Conservation (phyloP, 345 rosid genomes). For the Viola odorata region DNA sequence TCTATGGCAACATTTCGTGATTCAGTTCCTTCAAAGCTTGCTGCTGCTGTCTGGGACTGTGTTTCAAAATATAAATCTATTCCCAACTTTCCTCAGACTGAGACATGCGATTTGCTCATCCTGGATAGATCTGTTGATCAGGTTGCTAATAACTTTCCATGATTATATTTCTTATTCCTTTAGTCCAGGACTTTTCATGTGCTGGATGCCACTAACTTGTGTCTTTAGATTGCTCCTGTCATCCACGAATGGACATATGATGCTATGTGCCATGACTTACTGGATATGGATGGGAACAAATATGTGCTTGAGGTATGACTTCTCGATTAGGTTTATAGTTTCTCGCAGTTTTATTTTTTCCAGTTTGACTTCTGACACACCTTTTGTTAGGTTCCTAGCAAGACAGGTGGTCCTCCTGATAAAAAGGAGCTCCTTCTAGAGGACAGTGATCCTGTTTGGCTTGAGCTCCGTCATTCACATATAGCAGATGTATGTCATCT, state of each 20-base stretch:
- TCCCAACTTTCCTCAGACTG: slow-evolving; percentile 81
- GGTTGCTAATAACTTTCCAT: slow-evolving; percentile 38
- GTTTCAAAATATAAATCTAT: slow-evolving; percentile 60
- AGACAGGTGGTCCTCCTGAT: slow-evolving; percentile 62
- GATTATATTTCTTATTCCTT: slow-evolving; percentile 2
- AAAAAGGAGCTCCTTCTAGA: slow-evolving; percentile 78
- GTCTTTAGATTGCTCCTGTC: slow-evolving; percentile 78
- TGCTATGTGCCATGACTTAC: slow-evolving; percentile 96
- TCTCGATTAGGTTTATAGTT: slow-evolving; percentile 4
- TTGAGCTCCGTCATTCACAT: slow-evolving; percentile 87
- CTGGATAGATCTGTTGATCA: slow-evolving; percentile 90
- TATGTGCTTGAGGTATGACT: slow-evolving; percentile 56
- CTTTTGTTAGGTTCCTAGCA: slow-evolving; percentile 59
- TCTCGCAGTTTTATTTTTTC: background rate
- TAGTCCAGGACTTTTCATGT: background rate
- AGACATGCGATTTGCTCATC: slow-evolving; percentile 84
- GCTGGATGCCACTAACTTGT: slow-evolving; percentile 13
- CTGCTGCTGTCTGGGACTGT: slow-evolving; percentile 56
- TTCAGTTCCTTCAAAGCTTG: slow-evolving; percentile 65
- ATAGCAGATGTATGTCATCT: slow-evolving; percentile 74
- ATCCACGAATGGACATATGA: slow-evolving; percentile 99
- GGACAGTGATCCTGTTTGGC: slow-evolving; percentile 87
- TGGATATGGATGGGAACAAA: slow-evolving; percentile 86
- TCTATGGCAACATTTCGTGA: slow-evolving; percentile 44
- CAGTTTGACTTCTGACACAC: slow-evolving; percentile 6